A percentile compares a stretch with the other conserved stretches of the same genome.
Conservation (phyloP, 768 basidiomycete species). For the Phylloporus rhodoxanthus region DNA sequence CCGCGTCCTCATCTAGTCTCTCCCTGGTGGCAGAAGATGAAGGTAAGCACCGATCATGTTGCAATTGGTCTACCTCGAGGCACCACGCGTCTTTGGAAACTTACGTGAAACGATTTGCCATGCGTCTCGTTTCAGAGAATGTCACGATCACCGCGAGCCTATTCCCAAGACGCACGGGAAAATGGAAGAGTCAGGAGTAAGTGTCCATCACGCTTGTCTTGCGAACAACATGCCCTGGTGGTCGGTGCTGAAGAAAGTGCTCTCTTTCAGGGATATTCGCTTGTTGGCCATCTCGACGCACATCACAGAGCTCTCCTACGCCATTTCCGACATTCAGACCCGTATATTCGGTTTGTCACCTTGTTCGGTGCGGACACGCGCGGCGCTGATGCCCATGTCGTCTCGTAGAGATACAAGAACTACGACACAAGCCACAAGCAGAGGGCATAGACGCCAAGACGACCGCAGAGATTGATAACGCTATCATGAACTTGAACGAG, state of each 20-base stretch:
- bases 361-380: slow-evolving; percentile 1
- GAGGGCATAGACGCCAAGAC: slow-evolving; percentile 47
- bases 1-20: slow-evolving; percentile 41
- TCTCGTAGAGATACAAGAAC: slow-evolving; percentile 78
- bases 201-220: slow-evolving; percentile 29
- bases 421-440: slow-evolving; percentile 79
- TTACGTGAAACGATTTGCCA: slow-evolving; percentile 32
- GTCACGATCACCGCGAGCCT: slow-evolving; percentile 59
- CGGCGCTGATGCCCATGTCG: slow-evolving; percentile 11
- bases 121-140: slow-evolving; percentile 49
- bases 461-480: slow-evolving; percentile 72
- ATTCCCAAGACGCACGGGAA: slow-evolving; percentile 40
- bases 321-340: slow-evolving; percentile 84
- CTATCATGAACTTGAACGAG: slow-evolving; percentile 74
- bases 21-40: slow-evolving; percentile 58
- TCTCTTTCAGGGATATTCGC: slow-evolving; percentile 57
- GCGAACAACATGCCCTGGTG: slow-evolving; percentile 23
- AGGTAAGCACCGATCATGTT: slow-evolving; percentile 40
- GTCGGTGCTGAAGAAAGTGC: slow-evolving; percentile 22
- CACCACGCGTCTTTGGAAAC: slow-evolving; percentile 22
- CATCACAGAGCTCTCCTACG: slow-evolving; percentile 82
- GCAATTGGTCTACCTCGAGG: slow-evolving; percentile 14
- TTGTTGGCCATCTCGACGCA: slow-evolving; percentile 75
- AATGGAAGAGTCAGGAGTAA: slow-evolving; percentile 63
- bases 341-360: slow-evolving; percentile 70